Percentiles rank a stretch among this genome's conserved stretches.
Conservation (phyloP, 805 yeast genomes). For the Kuraishia molischiana region DNA sequence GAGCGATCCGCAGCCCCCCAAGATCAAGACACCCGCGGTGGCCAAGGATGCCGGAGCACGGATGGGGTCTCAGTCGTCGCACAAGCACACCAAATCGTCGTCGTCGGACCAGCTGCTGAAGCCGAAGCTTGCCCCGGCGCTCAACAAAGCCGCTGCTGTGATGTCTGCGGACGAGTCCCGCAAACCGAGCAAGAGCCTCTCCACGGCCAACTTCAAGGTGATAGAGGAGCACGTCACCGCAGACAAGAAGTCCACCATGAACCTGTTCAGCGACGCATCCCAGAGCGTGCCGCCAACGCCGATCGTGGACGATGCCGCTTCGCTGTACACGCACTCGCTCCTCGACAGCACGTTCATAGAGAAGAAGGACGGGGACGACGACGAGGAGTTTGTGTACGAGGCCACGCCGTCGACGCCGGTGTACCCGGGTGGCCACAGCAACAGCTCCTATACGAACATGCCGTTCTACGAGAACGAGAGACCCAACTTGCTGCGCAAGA, state of each 20-base stretch:
- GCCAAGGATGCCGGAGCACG: too few relatives aligned
- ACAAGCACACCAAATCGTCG: neutral
- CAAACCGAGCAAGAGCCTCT: neutral
- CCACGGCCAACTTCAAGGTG: conserved; percentile 2
- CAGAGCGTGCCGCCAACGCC: neutral
- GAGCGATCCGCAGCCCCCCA: too few relatives aligned
- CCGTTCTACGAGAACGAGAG: neutral
- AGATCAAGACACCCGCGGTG: too few relatives aligned
- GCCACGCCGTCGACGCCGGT: neutral
- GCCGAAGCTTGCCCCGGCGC: neutral
- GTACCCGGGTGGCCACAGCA: neutral
- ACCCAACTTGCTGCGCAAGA: conserved; percentile 1
- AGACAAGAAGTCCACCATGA: neutral
- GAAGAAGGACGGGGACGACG: neutral
- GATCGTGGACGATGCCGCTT: neutral
- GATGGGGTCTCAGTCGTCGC: neutral
- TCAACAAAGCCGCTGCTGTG: neutral
- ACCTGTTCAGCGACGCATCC: neutral
- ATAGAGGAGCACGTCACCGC: conserved; percentile 2
- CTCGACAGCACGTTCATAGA: neutral
- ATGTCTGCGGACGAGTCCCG: neutral
- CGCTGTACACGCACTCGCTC: neutral
- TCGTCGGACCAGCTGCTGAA: neutral
- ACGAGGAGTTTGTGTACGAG: conserved; percentile 3
- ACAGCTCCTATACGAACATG: neutral